Conservation (phyloP, 2,329 filamentous ascomycete genomes). For the Fusarium odoratissimum region DNA sequence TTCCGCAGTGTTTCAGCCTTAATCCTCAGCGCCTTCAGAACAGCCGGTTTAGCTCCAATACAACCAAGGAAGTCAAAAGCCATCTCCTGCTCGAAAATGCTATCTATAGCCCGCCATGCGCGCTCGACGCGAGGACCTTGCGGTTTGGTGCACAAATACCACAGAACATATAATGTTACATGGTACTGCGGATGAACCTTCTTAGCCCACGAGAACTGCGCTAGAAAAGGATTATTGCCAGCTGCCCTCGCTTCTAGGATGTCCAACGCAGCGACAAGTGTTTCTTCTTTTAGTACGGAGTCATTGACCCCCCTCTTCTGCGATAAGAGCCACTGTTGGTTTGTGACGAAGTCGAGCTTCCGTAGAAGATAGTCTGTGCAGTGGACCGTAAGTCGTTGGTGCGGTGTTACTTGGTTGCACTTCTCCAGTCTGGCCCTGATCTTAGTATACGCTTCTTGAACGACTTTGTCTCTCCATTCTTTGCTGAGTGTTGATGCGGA, state of each 20-base stretch:
- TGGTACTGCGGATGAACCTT: neutral
- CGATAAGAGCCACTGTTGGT: neutral
- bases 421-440: neutral
- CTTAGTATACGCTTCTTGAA: neutral
- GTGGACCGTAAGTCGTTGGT: neutral
- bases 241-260: neutral
- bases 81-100: neutral
- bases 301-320: neutral
- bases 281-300: neutral
- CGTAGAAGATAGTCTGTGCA: neutral
- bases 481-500: neutral
- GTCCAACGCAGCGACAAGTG: neutral
- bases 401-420: neutral
- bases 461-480: neutral
- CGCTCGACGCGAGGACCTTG: neutral
- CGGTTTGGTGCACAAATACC: neutral
- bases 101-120: neutral
- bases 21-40: neutral
- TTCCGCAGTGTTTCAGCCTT: neutral
- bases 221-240: neutral
- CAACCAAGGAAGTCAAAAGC: neutral
- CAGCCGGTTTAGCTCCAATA: neutral
- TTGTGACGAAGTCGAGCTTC: slow-evolving; percentile 2
- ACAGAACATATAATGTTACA: neutral
- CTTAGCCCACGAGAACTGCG: neutral